Base-by-base conservation (phyloP, 768 basidiomycete species). In the Pholiota conissans region DNA sequence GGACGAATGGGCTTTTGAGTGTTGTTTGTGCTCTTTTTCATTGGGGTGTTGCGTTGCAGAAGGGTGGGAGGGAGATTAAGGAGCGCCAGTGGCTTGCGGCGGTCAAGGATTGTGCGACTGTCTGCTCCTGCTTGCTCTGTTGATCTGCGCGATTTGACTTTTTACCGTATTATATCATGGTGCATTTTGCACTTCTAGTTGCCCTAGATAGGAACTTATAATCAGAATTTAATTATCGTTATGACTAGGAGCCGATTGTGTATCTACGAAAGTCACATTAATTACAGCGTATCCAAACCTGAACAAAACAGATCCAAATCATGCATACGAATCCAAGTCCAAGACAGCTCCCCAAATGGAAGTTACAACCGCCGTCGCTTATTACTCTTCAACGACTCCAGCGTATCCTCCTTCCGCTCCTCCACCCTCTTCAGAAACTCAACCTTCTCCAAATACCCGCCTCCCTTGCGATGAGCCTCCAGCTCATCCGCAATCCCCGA, bases 371-470 rank as follows among this genome's bases (percentile, higher is more conserved):
- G 75, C 55, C 79, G 71, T 55, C 89, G 79, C 67, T 90, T 90
- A 45, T 67, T 79, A 52, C 75, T 66, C 64, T 82, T 85, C 60
- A 72, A 79, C 10, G 79, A 74, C 42, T 90, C 89, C 7, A 89
- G 67, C 1, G 75, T 79, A 49, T 84, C 84, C 46, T 89, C 89
- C 69, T 81, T 86, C 59, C 90, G 78, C 48, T 84, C 85, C 29
- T 84, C 87, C 0, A 94, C 92, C 46, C 93, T 74, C 57, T 86
- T 75, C 64, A 95, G 71, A 66, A 94, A 95, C 35, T 93, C 91
- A 28, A 92, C 84, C 72, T 90, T 93, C 63, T 91, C 92, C 18
- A 95, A 74, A 70, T 90, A 95, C 0, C 92, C 90, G 8, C 89
- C 91, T 0, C 85, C 83, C 39, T 86, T 81, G 47, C 87, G 76